Evolutionary conservation across 495 filamentous ascomycete genomes (phyloP), one percentile per base, ranked within the genome.

Genomic region (Cladorrhinum samala): DNA sequence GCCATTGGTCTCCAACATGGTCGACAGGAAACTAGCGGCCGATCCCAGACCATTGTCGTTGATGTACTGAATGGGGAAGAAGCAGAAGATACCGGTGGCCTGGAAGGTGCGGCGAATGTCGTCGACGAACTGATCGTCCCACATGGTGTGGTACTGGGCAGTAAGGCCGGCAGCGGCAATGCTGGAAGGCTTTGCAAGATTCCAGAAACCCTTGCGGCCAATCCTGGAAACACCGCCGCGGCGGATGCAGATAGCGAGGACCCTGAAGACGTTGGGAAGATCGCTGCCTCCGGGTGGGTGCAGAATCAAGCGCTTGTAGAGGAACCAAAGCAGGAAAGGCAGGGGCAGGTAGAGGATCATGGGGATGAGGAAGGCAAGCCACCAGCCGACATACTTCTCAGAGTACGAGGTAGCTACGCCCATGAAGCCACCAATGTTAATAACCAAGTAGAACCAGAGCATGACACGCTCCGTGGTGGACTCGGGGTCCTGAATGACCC

Each of bases 41-140:
- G 58, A 52, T 2, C 76, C 76, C 18, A 79, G 60, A 61, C 76
- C 76, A 45, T 74, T 73, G 56, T 79, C 76, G 64, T 78, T 79
- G 42, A 88, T 73, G 74, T 80, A 85, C 68, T 84, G 87, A 37
- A 89, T 75, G 33, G 85, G 85, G 64, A 82, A 84, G 72, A 85
- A 87, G 55, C 77, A 72, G 66, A 79, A 79, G 56, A 79, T 79
- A 24, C 76, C 75, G 7, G 75, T 78, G 16, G 79, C 80, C 60
- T 85, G 71, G 63, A 83, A 77, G 11, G 79, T 73, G 21, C 79
- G 75, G 53, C 73, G 72, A 37, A 82, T 73, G 44, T 83, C 84
- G 1, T 75, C 73, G 2, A 86, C 73, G 33, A 85, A 83, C 14
- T 73, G 65, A 43, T 81, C 80, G 54, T 74, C 76, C 71, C 77